Base-by-base conservation (phyloP, 2,329 filamentous ascomycete species). In the Talaromyces albobiverticillius region DNA sequence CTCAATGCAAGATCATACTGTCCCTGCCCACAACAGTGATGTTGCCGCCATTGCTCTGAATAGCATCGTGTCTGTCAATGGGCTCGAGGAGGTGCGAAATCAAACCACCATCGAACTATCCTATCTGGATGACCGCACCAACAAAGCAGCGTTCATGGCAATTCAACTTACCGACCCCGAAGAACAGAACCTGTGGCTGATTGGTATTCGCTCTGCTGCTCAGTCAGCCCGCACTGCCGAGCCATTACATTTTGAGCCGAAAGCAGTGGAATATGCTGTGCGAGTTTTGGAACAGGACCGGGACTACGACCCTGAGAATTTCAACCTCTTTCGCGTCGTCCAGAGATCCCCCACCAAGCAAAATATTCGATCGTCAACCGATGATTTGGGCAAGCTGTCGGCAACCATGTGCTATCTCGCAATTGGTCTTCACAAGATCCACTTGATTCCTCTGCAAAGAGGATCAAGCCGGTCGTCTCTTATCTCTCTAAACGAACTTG, bases 291-390 rank as follows among this genome's bases (percentile, higher is more conserved):
- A 88, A 63, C 77, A 81, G 54, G 83, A 87, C 58, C 77, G 82
- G 53, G 86, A 89, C 66, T 89, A 89, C 65, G 83, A 88, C 59
- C 82, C 85, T 29, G 74, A 79, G 26, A 81, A 83, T 58, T 88
- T 88, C 67, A 81, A 82, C 58, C 82, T 89, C 61, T 89, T 86
- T 72, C 83, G 85, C 57, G 84, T 87, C 8, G 83, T 88, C 23
- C 82, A 86, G 63, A 80, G 85, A 57, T 77, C 81, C n/a, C 71
- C 77, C 11, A 75, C 76, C 59, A 86, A 85, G 68, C 74, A 77
- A 16, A 71, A 74, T 29, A 74, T 76, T 31, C 75, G 81, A 51
- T 79, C 83, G 3, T 86, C 86, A 7, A 80, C 81, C 14, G 86
- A 89, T 56, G 86, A 89, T 60, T 67, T 88, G 41, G 78, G 82